These are phyloP conservation scores for Termitomyces sp. DNA, from an alignment of 1,284 basidiomycete species.

Conservation along the genomic window DNA sequence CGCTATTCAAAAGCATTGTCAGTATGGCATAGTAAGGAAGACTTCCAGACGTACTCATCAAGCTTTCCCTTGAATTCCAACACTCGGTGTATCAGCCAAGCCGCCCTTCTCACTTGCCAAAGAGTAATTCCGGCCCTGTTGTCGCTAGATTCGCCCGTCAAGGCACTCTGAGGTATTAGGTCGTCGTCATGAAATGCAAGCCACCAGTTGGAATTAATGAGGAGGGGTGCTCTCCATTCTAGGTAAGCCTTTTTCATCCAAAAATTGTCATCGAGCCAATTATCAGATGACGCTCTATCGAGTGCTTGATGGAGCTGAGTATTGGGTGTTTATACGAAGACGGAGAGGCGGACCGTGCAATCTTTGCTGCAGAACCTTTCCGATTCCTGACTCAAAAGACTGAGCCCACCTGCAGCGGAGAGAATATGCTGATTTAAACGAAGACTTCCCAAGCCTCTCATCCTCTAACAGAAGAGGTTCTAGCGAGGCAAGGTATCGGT, in stretches of 20 bases:
- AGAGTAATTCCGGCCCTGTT: slow-evolving; percentile 52
- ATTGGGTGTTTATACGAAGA: slow-evolving; percentile 6
- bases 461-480: slow-evolving; percentile 79
- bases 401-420: slow-evolving; percentile 62
- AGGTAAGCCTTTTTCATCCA: slow-evolving; percentile 92
- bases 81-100: slow-evolving; percentile 77
- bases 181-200: slow-evolving; percentile 73
- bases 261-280: slow-evolving; percentile 95
- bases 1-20: slow-evolving; percentile 28
- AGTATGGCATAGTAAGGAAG: not conserved
- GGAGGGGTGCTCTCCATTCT: slow-evolving; percentile 82
- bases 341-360: slow-evolving; percentile 57
- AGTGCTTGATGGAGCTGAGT: slow-evolving; percentile 51
- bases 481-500: slow-evolving; percentile 77
- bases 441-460: slow-evolving; percentile 51
- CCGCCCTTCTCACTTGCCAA: slow-evolving; percentile 85
- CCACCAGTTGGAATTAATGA: slow-evolving; percentile 98
- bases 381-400: slow-evolving; percentile 75
- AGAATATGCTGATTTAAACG: slow-evolving; percentile 54
- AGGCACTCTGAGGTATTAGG: slow-evolving; percentile 42
- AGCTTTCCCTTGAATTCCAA: slow-evolving; percentile 77
- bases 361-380: slow-evolving; percentile 72
- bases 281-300: slow-evolving; percentile 80
- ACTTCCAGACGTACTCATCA: slow-evolving; percentile 42
- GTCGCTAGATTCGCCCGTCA: slow-evolving; percentile 31